Evolutionary conservation across 23 red algal genomes (phyloP), one percentile per base, ranked within the genome.

Genomic region (Agarophyton chilense): DNA sequence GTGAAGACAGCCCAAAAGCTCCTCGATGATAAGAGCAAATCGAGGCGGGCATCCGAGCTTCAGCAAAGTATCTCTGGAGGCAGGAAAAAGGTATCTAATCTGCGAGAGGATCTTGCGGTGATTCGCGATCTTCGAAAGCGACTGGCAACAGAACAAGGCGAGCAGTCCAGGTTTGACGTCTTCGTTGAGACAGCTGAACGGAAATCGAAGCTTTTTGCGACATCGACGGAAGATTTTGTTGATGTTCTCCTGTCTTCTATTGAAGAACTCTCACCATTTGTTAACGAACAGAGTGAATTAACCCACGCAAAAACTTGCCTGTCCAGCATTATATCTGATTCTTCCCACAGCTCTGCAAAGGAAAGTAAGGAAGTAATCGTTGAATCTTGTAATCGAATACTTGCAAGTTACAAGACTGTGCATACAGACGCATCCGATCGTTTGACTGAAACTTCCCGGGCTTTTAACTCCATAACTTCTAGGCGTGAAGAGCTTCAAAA

Each of bases 101-200:
- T 56, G 29, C 36, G 67, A 25, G 75, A 92, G 44, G 79, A 92
- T 25, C 33, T 83, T 9, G 28, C 24, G 2, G 68, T 22, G 5
- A 25, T 70, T 62, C 62, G 79, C 31, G 16, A 42, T 13, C 46
- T 66, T 14, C 33, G 64, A 33, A 49, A 92, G 54, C 62, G 43
- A 31, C 52, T 92, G 24, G 31, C 35, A 38, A 51, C 26, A 2
- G 51, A 92, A n/a, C 78, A 84, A 72, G n/a, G 8, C n/a, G 88
- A 83, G 44, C 88, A 92, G 13, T 46, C 65, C 10, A 31, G 66
- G 26, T 62, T 58, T 43, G 81, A 84, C 10, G 0, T 77, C 12
- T 65, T 32, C 22, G 35, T 51, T 54, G 88, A 92, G 21, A 50
- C 52, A 19, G 40, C 64, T 21, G 58, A 31, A 45, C 79, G 60